Percentiles rank a stretch among this genome's conserved stretches.
These are phyloP conservation scores for Acacia crassicarpa DNA, from an alignment of 306 rosid species.

Conservation along the genomic window DNA sequence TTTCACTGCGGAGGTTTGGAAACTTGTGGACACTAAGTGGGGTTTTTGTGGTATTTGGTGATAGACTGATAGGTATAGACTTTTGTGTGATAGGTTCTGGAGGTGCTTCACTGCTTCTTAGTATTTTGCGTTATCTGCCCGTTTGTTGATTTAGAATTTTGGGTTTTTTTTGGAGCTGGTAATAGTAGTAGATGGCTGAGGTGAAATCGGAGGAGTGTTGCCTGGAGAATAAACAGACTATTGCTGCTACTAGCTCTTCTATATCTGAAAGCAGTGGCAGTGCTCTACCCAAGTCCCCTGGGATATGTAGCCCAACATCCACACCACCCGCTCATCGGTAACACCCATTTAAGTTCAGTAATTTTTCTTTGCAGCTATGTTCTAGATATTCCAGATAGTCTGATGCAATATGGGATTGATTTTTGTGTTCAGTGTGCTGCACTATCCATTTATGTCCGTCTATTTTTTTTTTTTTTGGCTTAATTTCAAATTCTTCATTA, in stretches of 20 bases:
- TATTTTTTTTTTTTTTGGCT: background rate
- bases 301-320: constrained; percentile 63
- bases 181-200: constrained; percentile 61
- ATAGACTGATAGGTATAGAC: background rate
- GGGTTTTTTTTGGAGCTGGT: constrained; percentile 50
- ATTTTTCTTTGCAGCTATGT: constrained; percentile 15
- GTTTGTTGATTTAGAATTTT: constrained; percentile 44
- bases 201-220: constrained; percentile 71
- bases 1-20: constrained; percentile 34
- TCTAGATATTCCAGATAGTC: background rate
- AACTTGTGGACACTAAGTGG: constrained; percentile 20
- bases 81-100: background rate
- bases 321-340: constrained; percentile 76
- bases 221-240: constrained; percentile 83
- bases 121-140: constrained; percentile 7
- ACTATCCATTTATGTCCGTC: background rate
- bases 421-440: background rate
- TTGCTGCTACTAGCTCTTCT: constrained; percentile 82
- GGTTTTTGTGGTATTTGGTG: constrained; percentile 34
- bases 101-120: constrained; percentile 31
- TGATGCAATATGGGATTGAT: background rate
- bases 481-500: background rate
- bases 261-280: constrained; percentile 77
- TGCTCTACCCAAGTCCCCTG: constrained; percentile 69
- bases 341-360: constrained; percentile 25